Percentiles rank a stretch among this genome's conserved stretches.
phyloP scores from a whole-genome alignment of 2,329 filamentous ascomycete species.

The Boeremia exigua region DNA sequence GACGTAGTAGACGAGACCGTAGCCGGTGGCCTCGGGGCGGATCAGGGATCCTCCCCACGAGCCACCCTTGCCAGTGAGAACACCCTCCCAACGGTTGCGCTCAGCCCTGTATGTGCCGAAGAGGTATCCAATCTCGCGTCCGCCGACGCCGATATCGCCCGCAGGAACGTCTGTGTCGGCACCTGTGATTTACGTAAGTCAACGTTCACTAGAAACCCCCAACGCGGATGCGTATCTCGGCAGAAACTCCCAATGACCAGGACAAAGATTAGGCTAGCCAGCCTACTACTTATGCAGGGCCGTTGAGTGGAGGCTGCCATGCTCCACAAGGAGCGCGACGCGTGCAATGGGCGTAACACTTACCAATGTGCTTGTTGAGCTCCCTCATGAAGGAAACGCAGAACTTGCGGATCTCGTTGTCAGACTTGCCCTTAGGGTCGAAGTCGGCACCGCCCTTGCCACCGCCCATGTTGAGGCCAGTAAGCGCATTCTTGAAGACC shows the following conservation, averaged over 20 bases:
- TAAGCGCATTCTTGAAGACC: slow-evolving; percentile 99
- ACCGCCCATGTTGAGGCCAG: slow-evolving; percentile 93
- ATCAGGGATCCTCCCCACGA: slow-evolving; percentile 94
- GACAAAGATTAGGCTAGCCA: slow-evolving; percentile 22
- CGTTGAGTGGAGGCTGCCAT: slow-evolving; percentile 13
- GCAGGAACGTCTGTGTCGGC: slow-evolving; percentile 95
- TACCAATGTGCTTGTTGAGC: slow-evolving; percentile 85
- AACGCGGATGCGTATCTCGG: slow-evolving; percentile 7
- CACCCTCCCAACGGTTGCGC: slow-evolving; percentile 91
- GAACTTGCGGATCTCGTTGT: slow-evolving; percentile 97
- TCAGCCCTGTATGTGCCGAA: slow-evolving; percentile 92
- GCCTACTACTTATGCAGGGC: slow-evolving; percentile 23
- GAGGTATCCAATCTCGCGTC: slow-evolving; percentile 91
- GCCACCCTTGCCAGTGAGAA: slow-evolving; percentile 93
- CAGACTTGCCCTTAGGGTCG: slow-evolving; percentile 97
- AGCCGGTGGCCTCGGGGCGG: slow-evolving; percentile 95
- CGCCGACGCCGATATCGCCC: slow-evolving; percentile 93
- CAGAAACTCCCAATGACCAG: not conserved
- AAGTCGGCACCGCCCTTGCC: slow-evolving; percentile 98
- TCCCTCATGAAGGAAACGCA: slow-evolving; percentile 96
- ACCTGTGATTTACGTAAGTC: slow-evolving; percentile 51
- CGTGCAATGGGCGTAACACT: slow-evolving; percentile 16
- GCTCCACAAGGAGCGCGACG: slow-evolving; percentile 19
- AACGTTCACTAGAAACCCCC: slow-evolving; percentile 45
- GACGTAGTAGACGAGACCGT: slow-evolving; percentile 82